phyloP scores from a whole-genome alignment of 805 yeast genomes.

The Candida loeiensis region DNA sequence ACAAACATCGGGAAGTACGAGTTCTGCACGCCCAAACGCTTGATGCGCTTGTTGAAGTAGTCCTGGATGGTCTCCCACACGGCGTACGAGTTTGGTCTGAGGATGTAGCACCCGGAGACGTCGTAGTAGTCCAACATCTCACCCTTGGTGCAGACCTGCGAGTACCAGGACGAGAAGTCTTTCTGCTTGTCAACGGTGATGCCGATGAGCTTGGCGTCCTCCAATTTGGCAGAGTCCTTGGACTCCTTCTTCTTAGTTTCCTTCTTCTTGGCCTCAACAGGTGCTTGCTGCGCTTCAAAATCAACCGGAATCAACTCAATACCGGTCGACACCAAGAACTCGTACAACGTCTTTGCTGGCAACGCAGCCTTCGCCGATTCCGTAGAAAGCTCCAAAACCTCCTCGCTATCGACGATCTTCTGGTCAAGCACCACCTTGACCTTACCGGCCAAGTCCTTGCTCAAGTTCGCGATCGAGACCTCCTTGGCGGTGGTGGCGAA shows the following conservation, averaged over 20 bases:
- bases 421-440: conserved; percentile 59
- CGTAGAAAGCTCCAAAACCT: conserved; percentile 46
- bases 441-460: conserved; percentile 46
- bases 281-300: conserved; percentile 41
- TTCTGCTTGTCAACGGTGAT: conserved; percentile 89
- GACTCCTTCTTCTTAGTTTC: conserved; percentile 29
- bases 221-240: conserved; percentile 53
- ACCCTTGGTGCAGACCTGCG: conserved; percentile 92
- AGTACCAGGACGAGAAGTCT: conserved; percentile 97
- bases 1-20: conserved; percentile 99
- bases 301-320: conserved; percentile 55
- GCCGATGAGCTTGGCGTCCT: conserved; percentile 89
- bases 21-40: conserved; percentile 85
- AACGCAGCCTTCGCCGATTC: conserved; percentile 51
- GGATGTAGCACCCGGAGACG: conserved; percentile 96
- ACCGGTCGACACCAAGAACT: conserved; percentile 46
- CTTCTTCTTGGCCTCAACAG: conserved; percentile 19
- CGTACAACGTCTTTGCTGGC: conserved; percentile 44
- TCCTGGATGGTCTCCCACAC: conserved; percentile 93
- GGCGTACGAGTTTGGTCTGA: conserved; percentile 92
- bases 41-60: conserved; percentile 80
- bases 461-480: conserved; percentile 54
- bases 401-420: conserved; percentile 36
- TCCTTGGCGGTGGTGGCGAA: conserved; percentile 58
- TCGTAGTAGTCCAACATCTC: conserved; percentile 99